Conservation (phyloP, 2,329 filamentous ascomycete species). For the Mycosphaerelloides madeirae region DNA sequence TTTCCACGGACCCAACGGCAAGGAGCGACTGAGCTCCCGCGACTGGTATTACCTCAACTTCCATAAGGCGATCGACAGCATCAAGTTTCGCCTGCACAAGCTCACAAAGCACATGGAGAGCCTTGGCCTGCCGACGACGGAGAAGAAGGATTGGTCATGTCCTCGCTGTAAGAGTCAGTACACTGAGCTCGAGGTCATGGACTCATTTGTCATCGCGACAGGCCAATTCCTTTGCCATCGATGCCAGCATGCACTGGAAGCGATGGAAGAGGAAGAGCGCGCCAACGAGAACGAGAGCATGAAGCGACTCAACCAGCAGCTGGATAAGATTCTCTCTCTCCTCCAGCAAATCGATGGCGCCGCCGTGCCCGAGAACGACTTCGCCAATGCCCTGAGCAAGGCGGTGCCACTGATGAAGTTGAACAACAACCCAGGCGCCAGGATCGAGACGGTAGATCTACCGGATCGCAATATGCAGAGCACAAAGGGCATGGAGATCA, state of each 20-base stretch:
- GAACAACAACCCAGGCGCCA: conserved; percentile 58
- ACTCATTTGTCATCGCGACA: conserved; percentile 57
- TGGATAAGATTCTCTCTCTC: conserved; percentile 71
- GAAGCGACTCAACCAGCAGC: conserved; percentile 70
- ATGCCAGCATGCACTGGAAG: conserved; percentile 61
- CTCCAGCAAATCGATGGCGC: conserved; percentile 72
- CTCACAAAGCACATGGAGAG: conserved; percentile 86
- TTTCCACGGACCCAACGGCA: conserved; percentile 24
- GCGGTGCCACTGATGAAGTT: conserved; percentile 63
- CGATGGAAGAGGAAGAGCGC: conserved; percentile 60
- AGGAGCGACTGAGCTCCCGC: conserved; percentile 44
- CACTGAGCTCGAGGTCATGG: conserved; percentile 84
- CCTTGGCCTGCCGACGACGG: conserved; percentile 68
- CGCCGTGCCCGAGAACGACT: conserved; percentile 66
- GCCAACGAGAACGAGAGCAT: conserved; percentile 55
- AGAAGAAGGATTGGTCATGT: conserved; percentile 91
- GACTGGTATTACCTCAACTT: conserved; percentile 98
- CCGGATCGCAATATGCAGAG: conserved; percentile 30
- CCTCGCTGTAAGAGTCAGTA: conserved; percentile 77
- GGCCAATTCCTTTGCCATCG: conserved; percentile 71
- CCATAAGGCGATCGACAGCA: conserved; percentile 87
- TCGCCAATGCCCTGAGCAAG: conserved; percentile 62
- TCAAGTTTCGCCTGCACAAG: conserved; percentile 88
- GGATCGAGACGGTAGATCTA: conserved; percentile 31
- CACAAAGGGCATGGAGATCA: conserved; percentile 31